Evolutionary conservation across 2,329 filamentous ascomycete species (phyloP), one percentile per base, ranked within the genome.

Genomic region (Phaeosphaeria sp.): DNA sequence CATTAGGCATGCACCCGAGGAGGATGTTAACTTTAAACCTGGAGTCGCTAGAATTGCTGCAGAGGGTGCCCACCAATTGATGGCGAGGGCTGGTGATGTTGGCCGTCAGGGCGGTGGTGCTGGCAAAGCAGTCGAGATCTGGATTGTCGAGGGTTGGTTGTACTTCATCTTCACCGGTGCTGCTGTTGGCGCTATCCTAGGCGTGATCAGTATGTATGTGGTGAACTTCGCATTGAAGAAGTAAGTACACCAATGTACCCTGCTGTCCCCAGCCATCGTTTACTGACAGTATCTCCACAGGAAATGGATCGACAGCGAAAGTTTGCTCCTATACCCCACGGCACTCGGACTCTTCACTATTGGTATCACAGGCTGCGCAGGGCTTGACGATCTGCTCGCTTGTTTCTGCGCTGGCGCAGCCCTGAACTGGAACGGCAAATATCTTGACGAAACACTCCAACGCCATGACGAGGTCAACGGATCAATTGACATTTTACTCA

Each of bases 341-440:
- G 83, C 83, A 1, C 72, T 81, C 3, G 54, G 77, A 5, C 76
- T 88, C 10, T 87, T 87, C 66, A 76, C 85, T 36, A 77, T 88
- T 23, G 85, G 86, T 2, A 84, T 84, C 0, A 85, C 83, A 55
- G 86, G 85, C 15, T 23, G 77, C 81, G 21, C 78, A 17, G 86
- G 85, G 13, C 85, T 84, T 0, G 84, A 87, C 54, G 86, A 88
- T 59, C 81, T 87, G 0, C 78, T 89, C 3, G 85, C 85, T 3
- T 89, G 85, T 67, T 87, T 87, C 56, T 79, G 85, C 2, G 85
- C 87, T 0, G 87, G 86, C 6, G 84, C 81, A 64, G 80, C 81
- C 13, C 74, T 89, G 46, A 89, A 88, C 72, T 89, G 86, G 87
- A 83, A 88, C 54, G 85, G 86, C 2, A 67, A 80, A n/a, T 88